These are phyloP conservation scores for Gracilaria domingensis DNA, from an alignment of 23 red algal genomes.

Conservation along the genomic window DNA sequence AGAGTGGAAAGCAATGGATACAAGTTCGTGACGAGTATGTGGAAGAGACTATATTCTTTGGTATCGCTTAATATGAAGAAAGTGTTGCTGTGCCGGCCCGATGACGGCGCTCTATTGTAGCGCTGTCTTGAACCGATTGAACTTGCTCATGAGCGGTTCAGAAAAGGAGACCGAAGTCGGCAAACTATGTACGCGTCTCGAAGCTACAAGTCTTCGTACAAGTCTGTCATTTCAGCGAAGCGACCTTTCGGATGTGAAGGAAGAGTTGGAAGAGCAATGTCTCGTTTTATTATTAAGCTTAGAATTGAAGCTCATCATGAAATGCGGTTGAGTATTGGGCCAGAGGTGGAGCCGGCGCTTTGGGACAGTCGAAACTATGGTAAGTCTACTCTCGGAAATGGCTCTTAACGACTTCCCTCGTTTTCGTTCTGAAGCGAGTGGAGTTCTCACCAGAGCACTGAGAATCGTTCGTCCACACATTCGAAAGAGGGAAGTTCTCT, in stretches of 20 bases:
- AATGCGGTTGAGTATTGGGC: constrained; percentile 56
- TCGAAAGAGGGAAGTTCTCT: constrained; percentile 40
- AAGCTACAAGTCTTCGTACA: constrained; percentile 72
- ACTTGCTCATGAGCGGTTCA: constrained; percentile 91
- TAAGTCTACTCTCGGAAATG: constrained; percentile 55
- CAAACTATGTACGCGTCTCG: constrained; percentile 56
- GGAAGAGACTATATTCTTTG: constrained; percentile 67
- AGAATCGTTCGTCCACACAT: constrained; percentile 51
- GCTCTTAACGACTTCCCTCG: constrained; percentile 83
- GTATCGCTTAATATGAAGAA: constrained; percentile 64
- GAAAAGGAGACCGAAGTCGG: constrained; percentile 54
- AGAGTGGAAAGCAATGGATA: background rate
- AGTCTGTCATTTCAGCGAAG: constrained; percentile 67
- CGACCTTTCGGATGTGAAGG: constrained; percentile 68
- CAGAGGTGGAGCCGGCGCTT: constrained; percentile 43
- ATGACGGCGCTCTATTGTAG: constrained; percentile 85
- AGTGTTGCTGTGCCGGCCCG: constrained; percentile 54
- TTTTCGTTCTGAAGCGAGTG: constrained; percentile 77
- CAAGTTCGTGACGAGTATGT: constrained; percentile 70
- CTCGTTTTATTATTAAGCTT: constrained; percentile 85
- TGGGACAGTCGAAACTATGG: constrained; percentile 27
- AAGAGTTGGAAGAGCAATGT: constrained; percentile 72
- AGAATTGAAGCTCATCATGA: constrained; percentile 87
- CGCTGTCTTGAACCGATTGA: constrained; percentile 85
- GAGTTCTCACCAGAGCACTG: constrained; percentile 71